Evolutionary conservation across 2,329 filamentous ascomycete species (phyloP).

Genomic region (Alternaria conjuncta): DNA sequence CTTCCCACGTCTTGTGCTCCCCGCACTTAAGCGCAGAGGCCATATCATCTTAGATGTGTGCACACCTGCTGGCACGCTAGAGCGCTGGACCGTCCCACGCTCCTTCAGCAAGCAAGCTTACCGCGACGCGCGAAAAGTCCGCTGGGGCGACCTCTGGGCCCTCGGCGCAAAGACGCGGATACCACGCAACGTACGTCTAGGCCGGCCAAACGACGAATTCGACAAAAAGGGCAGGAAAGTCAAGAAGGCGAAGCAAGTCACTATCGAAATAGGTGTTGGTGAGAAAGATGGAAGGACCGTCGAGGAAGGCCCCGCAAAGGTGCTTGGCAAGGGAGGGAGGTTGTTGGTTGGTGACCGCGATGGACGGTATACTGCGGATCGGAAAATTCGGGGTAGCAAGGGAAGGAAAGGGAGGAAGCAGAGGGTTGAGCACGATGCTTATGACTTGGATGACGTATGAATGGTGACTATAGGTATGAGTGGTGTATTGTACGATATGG

Average conservation of each 20-base stretch:
- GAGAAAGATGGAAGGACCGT: conserved; percentile 30
- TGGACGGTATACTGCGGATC: conserved; percentile 39
- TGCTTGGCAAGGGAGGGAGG: conserved; percentile 24
- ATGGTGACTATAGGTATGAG: neutral
- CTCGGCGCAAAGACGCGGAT: conserved; percentile 88
- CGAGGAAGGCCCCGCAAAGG: conserved; percentile 25
- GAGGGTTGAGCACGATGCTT: conserved; percentile 9
- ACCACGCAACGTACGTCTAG: conserved; percentile 65
- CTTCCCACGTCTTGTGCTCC: conserved; percentile 78
- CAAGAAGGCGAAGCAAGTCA: conserved; percentile 38
- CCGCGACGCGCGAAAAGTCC: conserved; percentile 87
- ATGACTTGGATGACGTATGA: conserved; percentile 29
- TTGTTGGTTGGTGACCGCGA: conserved; percentile 38
- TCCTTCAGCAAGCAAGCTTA: conserved; percentile 83
- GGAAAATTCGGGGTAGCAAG: conserved; percentile 47
- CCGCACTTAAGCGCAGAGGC: conserved; percentile 84
- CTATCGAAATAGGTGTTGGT: conserved; percentile 37
- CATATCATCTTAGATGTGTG: conserved; percentile 92
- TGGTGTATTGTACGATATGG: conserved; percentile 4
- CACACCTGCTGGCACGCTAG: conserved; percentile 81
- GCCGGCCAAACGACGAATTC: conserved; percentile 53
- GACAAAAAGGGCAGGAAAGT: conserved; percentile 48
- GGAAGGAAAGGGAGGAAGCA: conserved; percentile 50
- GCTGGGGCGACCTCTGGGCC: conserved; percentile 95
- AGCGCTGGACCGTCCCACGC: conserved; percentile 91